Percentiles rank a stretch among this genome's conserved stretches.
Conservation (phyloP, 352 stramenopile genomes). For the Thalassiosira pacifica region DNA sequence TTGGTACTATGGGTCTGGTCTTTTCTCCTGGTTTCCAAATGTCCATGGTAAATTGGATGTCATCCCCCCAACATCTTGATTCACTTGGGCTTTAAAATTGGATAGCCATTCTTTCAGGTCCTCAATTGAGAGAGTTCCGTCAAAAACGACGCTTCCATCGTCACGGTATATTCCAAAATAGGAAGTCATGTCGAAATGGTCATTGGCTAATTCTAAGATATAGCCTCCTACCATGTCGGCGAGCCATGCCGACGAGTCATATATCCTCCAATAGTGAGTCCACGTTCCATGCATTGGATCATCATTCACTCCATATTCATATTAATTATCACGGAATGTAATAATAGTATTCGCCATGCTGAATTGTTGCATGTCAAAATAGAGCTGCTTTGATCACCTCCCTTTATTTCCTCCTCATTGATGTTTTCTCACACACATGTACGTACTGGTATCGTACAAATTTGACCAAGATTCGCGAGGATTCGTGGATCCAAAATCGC, state of each 20-base stretch:
- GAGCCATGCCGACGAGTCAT: conserved; percentile 23
- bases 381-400: conserved; percentile 2
- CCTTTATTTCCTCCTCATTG: conserved; percentile 10
- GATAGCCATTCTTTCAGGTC: conserved; percentile 12
- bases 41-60: conserved; percentile 17
- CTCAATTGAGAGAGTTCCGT: neutral
- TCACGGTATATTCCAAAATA: conserved; percentile 27
- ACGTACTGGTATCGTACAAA: no score
- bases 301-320: conserved; percentile 32
- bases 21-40: conserved; percentile 19
- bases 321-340: conserved; percentile 39
- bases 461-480: no score
- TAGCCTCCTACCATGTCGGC: conserved; percentile 27
- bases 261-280: conserved; percentile 37
- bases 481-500: no score
- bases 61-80: neutral
- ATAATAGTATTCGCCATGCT: conserved; percentile 40
- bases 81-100: neutral
- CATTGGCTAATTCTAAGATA: conserved; percentile 6
- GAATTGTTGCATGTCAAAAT: conserved; percentile 41
- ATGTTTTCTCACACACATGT: no score
- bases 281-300: neutral
- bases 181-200: neutral
- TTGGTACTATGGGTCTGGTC: neutral
- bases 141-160: conserved; percentile 7